These are phyloP conservation scores for Ciborinia camelliae DNA, from an alignment of 2,329 filamentous ascomycete species.

Conservation along the genomic window DNA sequence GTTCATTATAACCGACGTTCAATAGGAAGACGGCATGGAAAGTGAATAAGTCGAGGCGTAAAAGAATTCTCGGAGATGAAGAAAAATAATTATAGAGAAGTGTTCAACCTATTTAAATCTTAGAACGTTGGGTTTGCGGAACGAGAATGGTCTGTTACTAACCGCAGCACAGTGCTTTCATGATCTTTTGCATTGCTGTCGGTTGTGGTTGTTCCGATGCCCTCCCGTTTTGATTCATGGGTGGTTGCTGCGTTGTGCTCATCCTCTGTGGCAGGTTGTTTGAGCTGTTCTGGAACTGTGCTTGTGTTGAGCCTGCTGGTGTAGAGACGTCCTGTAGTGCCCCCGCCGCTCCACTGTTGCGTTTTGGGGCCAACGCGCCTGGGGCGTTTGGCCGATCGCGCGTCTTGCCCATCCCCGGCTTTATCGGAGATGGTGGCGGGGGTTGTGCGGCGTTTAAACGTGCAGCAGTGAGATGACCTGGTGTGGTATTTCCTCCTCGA, in stretches of 20 bases:
- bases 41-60: constrained; percentile 15
- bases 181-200: constrained; percentile 84
- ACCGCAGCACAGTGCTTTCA: constrained; percentile 91
- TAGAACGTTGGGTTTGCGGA: constrained; percentile 19
- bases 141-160: constrained; percentile 40
- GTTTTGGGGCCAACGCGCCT: constrained; percentile 65
- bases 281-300: constrained; percentile 94
- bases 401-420: constrained; percentile 70
- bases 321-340: constrained; percentile 74
- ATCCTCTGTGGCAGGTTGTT: constrained; percentile 73
- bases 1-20: constrained; percentile 29
- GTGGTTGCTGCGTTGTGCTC: constrained; percentile 51
- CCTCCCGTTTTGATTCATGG: constrained; percentile 54
- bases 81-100: constrained; percentile 20
- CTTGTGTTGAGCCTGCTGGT: constrained; percentile 86
- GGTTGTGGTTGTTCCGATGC: constrained; percentile 65
- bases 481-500: constrained; percentile 47
- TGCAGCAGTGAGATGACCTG: constrained; percentile 63
- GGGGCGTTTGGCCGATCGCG: constrained; percentile 72
- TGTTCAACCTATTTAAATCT: constrained; percentile 34
- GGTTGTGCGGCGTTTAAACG: constrained; percentile 94
- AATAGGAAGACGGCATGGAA: constrained; percentile 14
- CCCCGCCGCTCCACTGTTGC: constrained; percentile 68
- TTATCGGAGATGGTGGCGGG: constrained; percentile 81
- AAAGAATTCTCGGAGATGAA: constrained; percentile 7